Base-by-base conservation (phyloP, 257 asterid genomes). In the Perilla frutescens region DNA sequence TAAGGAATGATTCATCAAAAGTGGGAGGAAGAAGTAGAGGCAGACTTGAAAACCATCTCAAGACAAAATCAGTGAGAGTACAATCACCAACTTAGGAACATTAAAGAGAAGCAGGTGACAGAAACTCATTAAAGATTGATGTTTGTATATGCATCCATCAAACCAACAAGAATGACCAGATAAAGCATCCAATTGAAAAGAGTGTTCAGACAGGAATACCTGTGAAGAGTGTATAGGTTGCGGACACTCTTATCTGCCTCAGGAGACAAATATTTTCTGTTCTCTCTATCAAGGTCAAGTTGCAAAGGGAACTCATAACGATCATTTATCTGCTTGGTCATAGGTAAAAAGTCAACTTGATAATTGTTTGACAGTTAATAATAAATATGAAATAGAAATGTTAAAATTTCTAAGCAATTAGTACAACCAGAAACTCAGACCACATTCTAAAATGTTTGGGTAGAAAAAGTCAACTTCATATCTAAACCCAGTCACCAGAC, bases 271-370 rank as follows among this genome's bases (percentile, higher is more conserved):
- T 92, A 92, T 59, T 90, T 92, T 44, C 97, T 91, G 73, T 87
- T 76, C 82, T 88, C 96, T 81, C 90, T 85, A 72, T 92, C 98
- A 65, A 92, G 96, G 80, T 92, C 98, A 75, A 92, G 97, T 85
- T 90, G 87, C 88, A 88, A 83, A 12, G 97, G 98, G 79, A 92
- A 92, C 84, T 92, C 98, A 79, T 92, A 92, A 10, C 96, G 86
- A 71, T 90, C 97, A 86, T 92, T 92, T 84, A 90, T 92, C 98
- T 90, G 91, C 70, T 70, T 51, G 59, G 74, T 14, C 81, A 81
- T 20, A 63, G 10, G 56, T 3, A 41, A 44, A 61, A 50, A 20
- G 26, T 62, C 48, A 77, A 14, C 31, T 59, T 32, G 45, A 50
- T 57, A 44, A 73, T 55, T 54, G 60, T 55, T 31, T 53, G 59